Percentiles rank a stretch among this genome's conserved stretches.
Evolutionary conservation across 345 rosid species (phyloP).

Genomic region (Bretschneidera sinensis): DNA sequence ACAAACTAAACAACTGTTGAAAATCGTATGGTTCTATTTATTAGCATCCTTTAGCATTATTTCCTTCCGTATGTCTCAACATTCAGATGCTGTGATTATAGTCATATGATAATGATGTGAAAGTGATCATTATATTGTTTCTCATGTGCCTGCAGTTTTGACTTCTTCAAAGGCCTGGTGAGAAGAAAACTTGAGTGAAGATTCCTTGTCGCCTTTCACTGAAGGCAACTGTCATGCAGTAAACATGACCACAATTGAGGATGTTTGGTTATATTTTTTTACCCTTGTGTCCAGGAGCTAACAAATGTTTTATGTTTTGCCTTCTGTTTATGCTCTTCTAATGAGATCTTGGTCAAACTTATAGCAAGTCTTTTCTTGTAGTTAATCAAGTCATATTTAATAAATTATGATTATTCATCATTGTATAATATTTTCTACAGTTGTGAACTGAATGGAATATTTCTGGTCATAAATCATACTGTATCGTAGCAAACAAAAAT

Average conservation of each 20-base stretch:
- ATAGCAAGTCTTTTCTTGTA: neutral
- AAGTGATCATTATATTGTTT: slow-evolving; percentile 5
- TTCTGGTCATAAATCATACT: neutral
- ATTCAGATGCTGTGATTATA: too few relatives aligned
- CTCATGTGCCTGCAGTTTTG: slow-evolving; percentile 53
- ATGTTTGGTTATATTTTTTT: neutral
- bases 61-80: neutral
- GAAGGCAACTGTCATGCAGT: slow-evolving; percentile 23
- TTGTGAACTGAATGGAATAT: neutral
- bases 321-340: neutral
- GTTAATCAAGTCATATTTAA: neutral
- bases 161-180: slow-evolving; percentile 85
- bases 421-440: neutral
- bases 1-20: neutral
- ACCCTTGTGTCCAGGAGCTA: too few relatives aligned
- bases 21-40: neutral
- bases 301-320: too few relatives aligned
- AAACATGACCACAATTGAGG: slow-evolving; percentile 13
- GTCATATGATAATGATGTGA: neutral
- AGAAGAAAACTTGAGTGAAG: slow-evolving; percentile 67
- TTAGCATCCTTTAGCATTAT: neutral
- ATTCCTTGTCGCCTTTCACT: slow-evolving; percentile 16
- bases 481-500: too few relatives aligned
- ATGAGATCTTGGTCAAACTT: neutral
- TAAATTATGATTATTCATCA: neutral